These are phyloP conservation scores for Phallus indusiatus DNA, from an alignment of 768 basidiomycete species.

Conservation along the genomic window DNA sequence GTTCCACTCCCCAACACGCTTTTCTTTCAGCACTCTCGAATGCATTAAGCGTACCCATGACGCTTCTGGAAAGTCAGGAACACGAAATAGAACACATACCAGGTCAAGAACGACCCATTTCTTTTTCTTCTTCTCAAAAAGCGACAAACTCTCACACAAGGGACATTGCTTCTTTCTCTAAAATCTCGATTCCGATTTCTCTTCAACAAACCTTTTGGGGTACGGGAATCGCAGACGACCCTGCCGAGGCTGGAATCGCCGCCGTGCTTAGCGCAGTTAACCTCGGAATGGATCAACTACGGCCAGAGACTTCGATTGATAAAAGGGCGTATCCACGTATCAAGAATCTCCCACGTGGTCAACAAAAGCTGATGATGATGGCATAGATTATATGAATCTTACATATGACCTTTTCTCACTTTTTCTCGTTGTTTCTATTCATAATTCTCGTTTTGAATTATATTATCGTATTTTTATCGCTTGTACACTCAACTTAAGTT, in stretches of 20 bases:
- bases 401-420: background rate
- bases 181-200: background rate
- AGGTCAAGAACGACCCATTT: background rate
- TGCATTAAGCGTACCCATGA: constrained; percentile 72
- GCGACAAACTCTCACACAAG: background rate
- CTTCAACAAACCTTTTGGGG: constrained; percentile 4
- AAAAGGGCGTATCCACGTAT: background rate
- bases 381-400: background rate
- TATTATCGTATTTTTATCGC: too few relatives aligned
- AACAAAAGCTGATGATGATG: background rate
- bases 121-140: background rate
- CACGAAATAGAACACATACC: constrained; percentile 54
- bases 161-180: background rate
- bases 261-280: constrained; percentile 10
- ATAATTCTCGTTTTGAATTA: too few relatives aligned
- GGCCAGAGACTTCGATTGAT: background rate
- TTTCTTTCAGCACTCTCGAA: constrained; percentile 78
- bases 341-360: background rate
- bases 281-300: background rate
- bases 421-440: background rate
- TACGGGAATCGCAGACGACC: background rate
- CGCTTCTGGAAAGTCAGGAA: constrained; percentile 85
- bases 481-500: too few relatives aligned
- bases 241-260: background rate
- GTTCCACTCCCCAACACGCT: constrained; percentile 92